Evolutionary conservation across 495 filamentous ascomycete genomes (phyloP).

Genomic region (Podospora conica): DNA sequence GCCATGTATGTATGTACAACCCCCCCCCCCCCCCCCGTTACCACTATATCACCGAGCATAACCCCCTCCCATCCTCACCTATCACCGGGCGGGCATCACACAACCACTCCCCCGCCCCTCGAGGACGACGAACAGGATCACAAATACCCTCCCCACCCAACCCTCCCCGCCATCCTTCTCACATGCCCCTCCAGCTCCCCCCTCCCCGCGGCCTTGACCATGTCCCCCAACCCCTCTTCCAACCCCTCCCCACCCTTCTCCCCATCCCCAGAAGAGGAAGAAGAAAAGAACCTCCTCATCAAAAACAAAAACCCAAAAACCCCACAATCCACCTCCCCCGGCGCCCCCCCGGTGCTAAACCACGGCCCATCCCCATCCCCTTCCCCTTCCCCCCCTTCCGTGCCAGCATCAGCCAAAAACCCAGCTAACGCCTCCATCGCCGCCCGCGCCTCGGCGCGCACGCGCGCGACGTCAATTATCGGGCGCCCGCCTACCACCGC

Average conservation of each 20-base stretch:
- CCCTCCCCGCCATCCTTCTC: slow-evolving; percentile 12
- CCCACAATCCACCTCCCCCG: slow-evolving; percentile 75
- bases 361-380: slow-evolving; percentile 12
- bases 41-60: background rate
- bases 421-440: slow-evolving; percentile 70
- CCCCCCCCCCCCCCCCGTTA: background rate
- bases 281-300: slow-evolving; percentile 41
- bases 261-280: background rate
- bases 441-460: slow-evolving; percentile 62
- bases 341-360: slow-evolving; percentile 40
- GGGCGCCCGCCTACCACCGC: slow-evolving; percentile 10
- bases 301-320: slow-evolving; percentile 90
- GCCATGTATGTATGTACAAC: too few relatives aligned
- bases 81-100: background rate
- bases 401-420: slow-evolving; percentile 56
- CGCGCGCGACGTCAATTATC: slow-evolving; percentile 49
- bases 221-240: background rate
- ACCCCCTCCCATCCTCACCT: background rate
- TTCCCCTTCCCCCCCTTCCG: slow-evolving; percentile 22
- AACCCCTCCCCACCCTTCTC: background rate
- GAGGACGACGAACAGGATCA: too few relatives aligned
- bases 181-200: slow-evolving; percentile 17
- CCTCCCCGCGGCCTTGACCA: slow-evolving; percentile 13
- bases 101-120: too few relatives aligned
- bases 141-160: slow-evolving; percentile 9